Evolutionary conservation across 768 basidiomycete species (phyloP).

Genomic region (Suillus placidus): DNA sequence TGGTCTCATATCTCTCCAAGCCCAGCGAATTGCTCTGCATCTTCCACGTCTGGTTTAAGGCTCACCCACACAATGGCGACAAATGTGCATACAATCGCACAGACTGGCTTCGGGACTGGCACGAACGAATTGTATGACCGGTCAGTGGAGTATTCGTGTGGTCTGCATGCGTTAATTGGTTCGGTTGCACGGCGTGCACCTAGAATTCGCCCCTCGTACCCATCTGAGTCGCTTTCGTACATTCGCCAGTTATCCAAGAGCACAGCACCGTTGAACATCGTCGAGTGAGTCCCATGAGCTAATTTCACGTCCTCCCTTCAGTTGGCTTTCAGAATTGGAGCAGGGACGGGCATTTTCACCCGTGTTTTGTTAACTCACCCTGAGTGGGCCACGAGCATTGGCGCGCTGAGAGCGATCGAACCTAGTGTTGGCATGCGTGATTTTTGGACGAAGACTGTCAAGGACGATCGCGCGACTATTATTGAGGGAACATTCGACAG

Average conservation of each 20-base stretch:
- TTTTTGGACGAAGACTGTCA: constrained; percentile 59
- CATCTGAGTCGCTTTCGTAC: constrained; percentile 56
- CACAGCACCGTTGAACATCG: constrained; percentile 57
- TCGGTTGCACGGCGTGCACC: constrained; percentile 4
- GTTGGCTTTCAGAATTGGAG: constrained; percentile 58
- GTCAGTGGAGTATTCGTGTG: constrained; percentile 35
- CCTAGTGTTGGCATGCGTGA: constrained; percentile 87
- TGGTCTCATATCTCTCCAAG: constrained; percentile 16
- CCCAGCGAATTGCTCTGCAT: not conserved
- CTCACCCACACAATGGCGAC: constrained; percentile 31
- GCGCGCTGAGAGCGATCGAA: constrained; percentile 69
- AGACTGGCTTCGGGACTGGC: constrained; percentile 71
- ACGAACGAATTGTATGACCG: constrained; percentile 84
- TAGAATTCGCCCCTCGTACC: constrained; percentile 86
- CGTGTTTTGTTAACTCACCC: constrained; percentile 72
- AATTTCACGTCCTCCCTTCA: not conserved
- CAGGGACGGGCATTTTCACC: constrained; percentile 90
- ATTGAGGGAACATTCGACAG: constrained; percentile 70
- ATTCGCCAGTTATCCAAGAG: constrained; percentile 56
- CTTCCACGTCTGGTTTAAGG: not conserved
- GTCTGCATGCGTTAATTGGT: not conserved
- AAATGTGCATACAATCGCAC: constrained; percentile 64
- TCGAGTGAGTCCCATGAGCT: constrained; percentile 58
- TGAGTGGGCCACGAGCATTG: constrained; percentile 52
- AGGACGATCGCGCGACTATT: constrained; percentile 53